Percentiles rank a stretch among this genome's conserved stretches.
These are phyloP conservation scores for Salix purpurea DNA, from an alignment of 345 rosid genomes.

Conservation along the genomic window DNA sequence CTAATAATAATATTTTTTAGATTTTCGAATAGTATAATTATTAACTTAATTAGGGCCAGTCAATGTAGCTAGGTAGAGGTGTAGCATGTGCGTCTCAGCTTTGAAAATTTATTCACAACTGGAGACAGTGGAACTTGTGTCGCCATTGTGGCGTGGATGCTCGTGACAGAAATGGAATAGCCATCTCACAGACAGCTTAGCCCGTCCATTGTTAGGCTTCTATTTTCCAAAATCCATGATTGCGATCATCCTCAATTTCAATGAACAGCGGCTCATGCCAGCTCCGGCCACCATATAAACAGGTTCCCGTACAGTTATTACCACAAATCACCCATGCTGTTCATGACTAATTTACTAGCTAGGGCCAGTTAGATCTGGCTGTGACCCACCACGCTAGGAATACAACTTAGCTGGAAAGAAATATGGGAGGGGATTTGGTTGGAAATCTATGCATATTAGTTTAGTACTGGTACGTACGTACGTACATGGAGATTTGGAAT, in stretches of 20 bases:
- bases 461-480: not conserved
- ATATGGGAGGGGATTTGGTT: not conserved
- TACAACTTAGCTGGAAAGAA: not conserved
- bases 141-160: not conserved
- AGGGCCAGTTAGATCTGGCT: not conserved
- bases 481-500: not conserved
- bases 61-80: not conserved
- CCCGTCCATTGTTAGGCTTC: not conserved
- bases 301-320: not conserved
- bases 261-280: not conserved
- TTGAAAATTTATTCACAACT: not conserved
- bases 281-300: not conserved
- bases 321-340: not conserved
- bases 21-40: not conserved
- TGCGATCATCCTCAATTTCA: not conserved
- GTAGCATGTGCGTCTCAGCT: not conserved
- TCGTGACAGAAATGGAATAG: not conserved
- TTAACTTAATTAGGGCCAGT: not conserved
- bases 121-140: not conserved
- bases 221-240: not conserved
- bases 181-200: not conserved
- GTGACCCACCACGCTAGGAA: not conserved
- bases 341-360: not conserved
- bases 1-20: not conserved
- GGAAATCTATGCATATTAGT: not conserved